Evolutionary conservation across 345 rosid species (phyloP).

Genomic region (Angophora floribunda): DNA sequence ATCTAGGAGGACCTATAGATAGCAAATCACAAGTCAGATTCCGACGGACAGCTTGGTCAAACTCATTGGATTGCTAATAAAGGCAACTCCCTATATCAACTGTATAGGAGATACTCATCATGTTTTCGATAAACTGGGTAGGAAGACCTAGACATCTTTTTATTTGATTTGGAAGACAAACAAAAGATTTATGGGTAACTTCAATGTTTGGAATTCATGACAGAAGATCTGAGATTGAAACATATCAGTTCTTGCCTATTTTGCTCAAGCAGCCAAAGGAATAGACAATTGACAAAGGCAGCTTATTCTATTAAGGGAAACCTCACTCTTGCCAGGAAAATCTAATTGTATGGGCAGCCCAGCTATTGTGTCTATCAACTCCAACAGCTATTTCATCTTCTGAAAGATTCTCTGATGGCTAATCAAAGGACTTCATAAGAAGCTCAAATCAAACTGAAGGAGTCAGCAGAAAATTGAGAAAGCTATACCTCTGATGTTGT

Average conservation of each 20-base stretch:
- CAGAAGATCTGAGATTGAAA: not conserved
- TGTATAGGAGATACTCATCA: not conserved
- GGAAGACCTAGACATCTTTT: not conserved
- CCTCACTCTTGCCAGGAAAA: not conserved
- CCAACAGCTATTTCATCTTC: not conserved
- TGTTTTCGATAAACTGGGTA: not conserved
- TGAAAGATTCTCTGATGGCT: not conserved
- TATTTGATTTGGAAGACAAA: not conserved
- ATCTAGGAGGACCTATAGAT: not conserved
- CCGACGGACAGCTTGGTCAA: not conserved
- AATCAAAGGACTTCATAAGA: not conserved
- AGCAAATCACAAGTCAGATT: not conserved
- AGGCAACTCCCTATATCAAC: not conserved
- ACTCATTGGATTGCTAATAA: not conserved
- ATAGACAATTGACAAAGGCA: no score
- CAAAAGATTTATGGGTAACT: not conserved
- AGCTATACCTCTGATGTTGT: not conserved
- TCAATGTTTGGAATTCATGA: not conserved
- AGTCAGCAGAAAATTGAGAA: not conserved
- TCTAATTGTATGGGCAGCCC: not conserved
- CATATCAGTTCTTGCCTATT: not conserved
- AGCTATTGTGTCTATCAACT: accelerated
- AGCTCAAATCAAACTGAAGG: not conserved
- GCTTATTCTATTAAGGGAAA: not conserved
- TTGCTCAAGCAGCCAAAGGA: not conserved